Evolutionary conservation across 2,329 filamentous ascomycete species (phyloP), one percentile per base, ranked within the genome.

Genomic region (Diaporthe destruens): DNA sequence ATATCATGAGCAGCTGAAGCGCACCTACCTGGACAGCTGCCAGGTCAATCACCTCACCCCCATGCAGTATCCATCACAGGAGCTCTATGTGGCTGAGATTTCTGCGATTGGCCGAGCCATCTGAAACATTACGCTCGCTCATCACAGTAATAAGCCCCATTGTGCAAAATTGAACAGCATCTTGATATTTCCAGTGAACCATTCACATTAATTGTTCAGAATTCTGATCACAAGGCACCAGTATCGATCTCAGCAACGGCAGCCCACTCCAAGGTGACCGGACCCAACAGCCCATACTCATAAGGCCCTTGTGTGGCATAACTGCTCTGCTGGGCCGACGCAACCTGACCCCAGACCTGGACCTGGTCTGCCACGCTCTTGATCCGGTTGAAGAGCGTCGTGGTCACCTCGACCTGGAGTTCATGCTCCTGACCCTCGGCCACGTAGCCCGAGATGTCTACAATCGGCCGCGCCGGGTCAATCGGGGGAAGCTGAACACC

Each of bases 391-490:
- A 70, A 70, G 18, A 70, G 53, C 18, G 55, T 70, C 11, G 68
- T 61, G 6, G 54, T 61, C 42, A 70, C 68, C 44, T 70, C 68
- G 23, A 70, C 55, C 34, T 29, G 20, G 2, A 70, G 67, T 23
- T 59, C 54, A 2, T 70, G 32, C 44, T 70, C 67, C 39, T 61
- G 55, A 18, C 55, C 67, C 54, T 59, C 55, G 23, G 6, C n/a
- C 44, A 70, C 44, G 8, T 61, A 53, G 36, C n/a, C 44, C 36
- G 67, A 70, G 6, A 73, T 39, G 12, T 73, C 69, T 14, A 56
- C 61, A n/a, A 56, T 42, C 18, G 72, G 53, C 39, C 69, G 57
- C 16, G 47, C 56, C 29, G 61, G 72, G 36, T 73, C 72, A 20
- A 73, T 65, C 20, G 72, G 72, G 5, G 68, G 47, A 2, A 71